Percentiles rank a stretch among this genome's conserved stretches.
These are phyloP conservation scores for Suhomyces faveliae DNA, from an alignment of 805 yeast species.

Conservation along the genomic window DNA sequence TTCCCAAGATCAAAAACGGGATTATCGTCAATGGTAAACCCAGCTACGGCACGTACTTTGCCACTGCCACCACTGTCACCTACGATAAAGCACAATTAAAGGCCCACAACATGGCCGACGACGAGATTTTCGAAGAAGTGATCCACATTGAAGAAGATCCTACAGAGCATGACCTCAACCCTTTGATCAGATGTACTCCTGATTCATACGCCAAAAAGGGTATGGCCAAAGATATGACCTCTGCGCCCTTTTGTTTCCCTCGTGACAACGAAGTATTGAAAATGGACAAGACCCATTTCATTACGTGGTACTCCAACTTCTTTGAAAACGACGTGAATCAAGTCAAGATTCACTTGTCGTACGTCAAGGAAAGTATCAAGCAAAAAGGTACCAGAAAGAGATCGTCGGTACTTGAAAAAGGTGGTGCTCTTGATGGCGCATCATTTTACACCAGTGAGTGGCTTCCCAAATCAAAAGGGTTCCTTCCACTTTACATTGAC, in stretches of 20 bases:
- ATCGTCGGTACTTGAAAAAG: conserved; percentile 37
- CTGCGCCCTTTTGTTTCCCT: conserved; percentile 89
- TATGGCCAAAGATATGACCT: conserved; percentile 47
- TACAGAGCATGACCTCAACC: conserved; percentile 70
- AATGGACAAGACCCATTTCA: conserved; percentile 63
- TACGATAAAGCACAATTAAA: conserved; percentile 61
- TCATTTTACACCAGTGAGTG: conserved; percentile 74
- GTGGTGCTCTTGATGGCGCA: conserved; percentile 29
- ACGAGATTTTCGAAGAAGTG: conserved; percentile 57
- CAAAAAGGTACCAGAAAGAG: conserved; percentile 57
- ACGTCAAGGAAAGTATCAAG: conserved; percentile 52
- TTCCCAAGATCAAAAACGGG: conserved; percentile 75
- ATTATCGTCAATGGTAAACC: conserved; percentile 64
- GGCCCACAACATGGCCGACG: conserved; percentile 71
- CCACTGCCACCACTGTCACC: conserved; percentile 59
- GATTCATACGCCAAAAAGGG: conserved; percentile 68
- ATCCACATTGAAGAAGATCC: conserved; percentile 62
- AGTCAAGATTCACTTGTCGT: conserved; percentile 66
- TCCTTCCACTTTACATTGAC: conserved; percentile 56
- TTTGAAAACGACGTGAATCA: conserved; percentile 56
- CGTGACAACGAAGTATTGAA: conserved; percentile 56
- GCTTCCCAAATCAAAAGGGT: conserved; percentile 61
- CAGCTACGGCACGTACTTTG: conserved; percentile 72
- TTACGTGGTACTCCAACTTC: conserved; percentile 76
- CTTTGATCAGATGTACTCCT: conserved; percentile 84